Percentiles rank a stretch among this genome's conserved stretches.
Conservation (phyloP, 495 filamentous ascomycete genomes). For the Neurospora terricola region DNA sequence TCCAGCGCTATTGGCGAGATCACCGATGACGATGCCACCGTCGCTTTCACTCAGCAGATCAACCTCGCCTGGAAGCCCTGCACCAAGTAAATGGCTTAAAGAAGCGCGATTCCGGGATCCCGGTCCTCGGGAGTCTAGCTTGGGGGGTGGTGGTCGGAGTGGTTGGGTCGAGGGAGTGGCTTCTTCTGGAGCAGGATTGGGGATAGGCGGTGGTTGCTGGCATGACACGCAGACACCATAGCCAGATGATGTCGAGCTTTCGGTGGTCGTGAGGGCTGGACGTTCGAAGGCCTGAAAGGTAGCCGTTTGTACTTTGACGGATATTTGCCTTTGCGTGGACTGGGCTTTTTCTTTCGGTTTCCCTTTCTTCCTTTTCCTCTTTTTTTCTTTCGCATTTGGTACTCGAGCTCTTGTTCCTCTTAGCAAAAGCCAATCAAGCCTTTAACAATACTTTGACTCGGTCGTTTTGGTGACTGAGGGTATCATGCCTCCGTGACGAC, state of each 20-base stretch:
- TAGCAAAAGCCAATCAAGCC: constrained; percentile 27
- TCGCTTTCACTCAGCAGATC: constrained; percentile 45
- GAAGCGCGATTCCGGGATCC: background rate
- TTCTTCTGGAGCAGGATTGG: background rate
- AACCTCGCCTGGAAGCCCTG: constrained; percentile 43
- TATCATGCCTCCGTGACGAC: background rate
- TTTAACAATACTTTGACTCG: constrained; percentile 4
- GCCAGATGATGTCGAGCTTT: background rate
- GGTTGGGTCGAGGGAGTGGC: background rate
- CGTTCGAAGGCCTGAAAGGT: background rate
- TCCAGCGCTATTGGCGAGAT: constrained; percentile 35
- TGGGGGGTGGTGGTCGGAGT: background rate
- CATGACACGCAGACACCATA: background rate
- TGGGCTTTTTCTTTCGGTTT: background rate
- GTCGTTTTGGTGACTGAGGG: background rate
- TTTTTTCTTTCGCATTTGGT: constrained; percentile 4
- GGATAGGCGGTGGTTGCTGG: background rate
- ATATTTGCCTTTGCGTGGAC: background rate
- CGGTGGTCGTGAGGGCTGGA: background rate
- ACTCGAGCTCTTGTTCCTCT: background rate
- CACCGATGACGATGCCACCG: constrained; percentile 47
- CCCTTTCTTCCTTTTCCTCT: constrained; percentile 1
- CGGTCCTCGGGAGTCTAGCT: background rate
- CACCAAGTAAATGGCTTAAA: constrained; percentile 14
- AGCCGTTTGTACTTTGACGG: background rate